Conservation (phyloP, 495 filamentous ascomycete species). For the Cladorrhinum samala region DNA sequence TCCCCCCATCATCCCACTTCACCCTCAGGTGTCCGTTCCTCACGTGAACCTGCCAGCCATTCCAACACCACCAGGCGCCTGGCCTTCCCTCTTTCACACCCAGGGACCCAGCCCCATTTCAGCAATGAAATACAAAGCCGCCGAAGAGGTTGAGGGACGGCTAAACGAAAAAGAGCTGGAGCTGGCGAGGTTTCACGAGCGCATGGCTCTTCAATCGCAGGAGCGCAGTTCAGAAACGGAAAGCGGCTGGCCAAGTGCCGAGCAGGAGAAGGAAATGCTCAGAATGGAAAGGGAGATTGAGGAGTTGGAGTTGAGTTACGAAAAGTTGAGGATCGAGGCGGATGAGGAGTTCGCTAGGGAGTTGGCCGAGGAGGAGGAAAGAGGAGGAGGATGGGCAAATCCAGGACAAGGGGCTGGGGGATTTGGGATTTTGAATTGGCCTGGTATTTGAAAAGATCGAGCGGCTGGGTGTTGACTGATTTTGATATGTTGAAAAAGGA, state of each 20-base stretch:
- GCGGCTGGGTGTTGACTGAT: no score
- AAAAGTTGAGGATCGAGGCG: constrained; percentile 23
- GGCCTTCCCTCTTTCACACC: constrained; percentile 12
- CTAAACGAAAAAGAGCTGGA: constrained; percentile 19
- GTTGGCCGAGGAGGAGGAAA: constrained; percentile 26
- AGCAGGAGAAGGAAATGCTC: constrained; percentile 7
- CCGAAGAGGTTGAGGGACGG: constrained; percentile 25
- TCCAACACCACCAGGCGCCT: constrained; percentile 18
- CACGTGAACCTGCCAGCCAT: no score
- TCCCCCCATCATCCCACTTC: no score
- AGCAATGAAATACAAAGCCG: constrained; percentile 21
- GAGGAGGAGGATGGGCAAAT: constrained; percentile 5
- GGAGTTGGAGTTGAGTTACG: constrained; percentile 15
- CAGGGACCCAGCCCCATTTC: constrained; percentile 1
- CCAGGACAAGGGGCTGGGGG: not conserved
- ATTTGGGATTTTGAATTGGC: not conserved
- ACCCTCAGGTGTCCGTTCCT: no score
- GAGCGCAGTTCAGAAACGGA: not conserved
- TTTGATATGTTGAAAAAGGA: no score
- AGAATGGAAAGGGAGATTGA: constrained; percentile 26
- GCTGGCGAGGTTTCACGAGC: constrained; percentile 17
- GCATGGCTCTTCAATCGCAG: constrained; percentile 12
- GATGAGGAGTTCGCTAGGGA: constrained; percentile 34
- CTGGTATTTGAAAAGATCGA: not conserved
- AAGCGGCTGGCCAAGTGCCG: not conserved